These are phyloP conservation scores for Isabelozyma rhagii DNA, from an alignment of 805 yeast genomes.

Conservation along the genomic window DNA sequence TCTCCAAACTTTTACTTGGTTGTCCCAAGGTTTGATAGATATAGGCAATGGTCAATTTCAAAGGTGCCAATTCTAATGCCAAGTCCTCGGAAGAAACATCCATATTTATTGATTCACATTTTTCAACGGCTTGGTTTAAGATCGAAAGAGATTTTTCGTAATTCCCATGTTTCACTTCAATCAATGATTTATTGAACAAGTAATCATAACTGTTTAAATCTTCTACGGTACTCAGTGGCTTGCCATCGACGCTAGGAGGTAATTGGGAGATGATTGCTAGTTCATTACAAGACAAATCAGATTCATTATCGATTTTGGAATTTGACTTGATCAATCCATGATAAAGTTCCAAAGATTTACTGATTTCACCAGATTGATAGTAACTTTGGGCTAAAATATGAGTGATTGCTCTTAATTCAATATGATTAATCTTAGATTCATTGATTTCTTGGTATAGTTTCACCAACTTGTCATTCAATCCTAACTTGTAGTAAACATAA, in stretches of 20 bases:
- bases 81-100: slow-evolving; percentile 47
- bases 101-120: slow-evolving; percentile 35
- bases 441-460: slow-evolving; percentile 11
- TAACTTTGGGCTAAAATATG: slow-evolving; percentile 54
- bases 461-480: slow-evolving; percentile 30
- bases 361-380: slow-evolving; percentile 45
- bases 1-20: slow-evolving; percentile 24
- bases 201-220: slow-evolving; percentile 46
- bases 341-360: slow-evolving; percentile 46
- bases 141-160: slow-evolving; percentile 36
- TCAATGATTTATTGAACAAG: slow-evolving; percentile 57
- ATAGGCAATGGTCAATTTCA: slow-evolving; percentile 57
- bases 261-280: slow-evolving; percentile 62
- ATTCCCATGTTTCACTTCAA: slow-evolving; percentile 42
- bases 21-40: slow-evolving; percentile 40
- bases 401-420: slow-evolving; percentile 32
- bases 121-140: slow-evolving; percentile 44
- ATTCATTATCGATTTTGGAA: slow-evolving; percentile 38
- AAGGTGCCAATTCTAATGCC: slow-evolving; percentile 55
- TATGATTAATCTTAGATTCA: slow-evolving; percentile 5
- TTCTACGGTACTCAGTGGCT: slow-evolving; percentile 2
- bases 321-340: slow-evolving; percentile 31
- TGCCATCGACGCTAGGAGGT: slow-evolving; percentile 1
- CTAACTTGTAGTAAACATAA: slow-evolving; percentile 59
- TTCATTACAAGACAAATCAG: slow-evolving; percentile 62